Evolutionary conservation across 805 yeast species (phyloP).

Genomic region (Cyberlindnera mrakii): DNA sequence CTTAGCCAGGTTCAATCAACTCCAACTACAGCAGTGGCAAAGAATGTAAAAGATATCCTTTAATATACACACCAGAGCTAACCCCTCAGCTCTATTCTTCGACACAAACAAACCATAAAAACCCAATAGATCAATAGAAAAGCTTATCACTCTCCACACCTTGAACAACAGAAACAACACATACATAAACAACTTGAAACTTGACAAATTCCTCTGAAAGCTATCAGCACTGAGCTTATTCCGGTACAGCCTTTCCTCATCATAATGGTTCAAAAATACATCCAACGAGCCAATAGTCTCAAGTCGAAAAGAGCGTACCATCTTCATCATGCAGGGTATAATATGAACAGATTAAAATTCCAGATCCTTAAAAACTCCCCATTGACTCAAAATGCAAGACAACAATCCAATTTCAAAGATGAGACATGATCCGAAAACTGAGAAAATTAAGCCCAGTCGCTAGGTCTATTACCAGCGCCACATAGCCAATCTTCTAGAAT

Average conservation of each 20-base stretch:
- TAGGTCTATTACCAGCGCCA: conserved; percentile 20
- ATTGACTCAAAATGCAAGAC: neutral
- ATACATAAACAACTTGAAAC: too few species aligned
- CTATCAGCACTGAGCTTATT: too few species aligned
- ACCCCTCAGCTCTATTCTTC: neutral
- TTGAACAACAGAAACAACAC: too few species aligned
- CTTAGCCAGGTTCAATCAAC: too few species aligned
- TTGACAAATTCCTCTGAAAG: too few species aligned
- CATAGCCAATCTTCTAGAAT: conserved; percentile 9
- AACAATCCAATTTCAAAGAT: neutral
- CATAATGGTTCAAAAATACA: neutral
- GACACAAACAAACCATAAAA: neutral
- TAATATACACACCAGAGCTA: neutral
- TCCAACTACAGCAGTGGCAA: too few species aligned
- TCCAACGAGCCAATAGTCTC: conserved; percentile 22
- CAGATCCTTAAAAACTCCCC: too few species aligned
- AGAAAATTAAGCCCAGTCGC: conserved; percentile 20
- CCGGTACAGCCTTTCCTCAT: neutral
- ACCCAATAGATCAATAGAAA: too few species aligned
- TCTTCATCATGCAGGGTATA: too few species aligned
- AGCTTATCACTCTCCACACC: too few species aligned
- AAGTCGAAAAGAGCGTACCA: conserved; percentile 7
- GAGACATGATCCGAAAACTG: neutral
- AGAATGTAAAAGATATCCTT: neutral
- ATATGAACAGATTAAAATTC: too few species aligned